These are phyloP conservation scores for Mucor indicus DNA, from an alignment of 371 early-diverging fungal species.

Conservation along the genomic window DNA sequence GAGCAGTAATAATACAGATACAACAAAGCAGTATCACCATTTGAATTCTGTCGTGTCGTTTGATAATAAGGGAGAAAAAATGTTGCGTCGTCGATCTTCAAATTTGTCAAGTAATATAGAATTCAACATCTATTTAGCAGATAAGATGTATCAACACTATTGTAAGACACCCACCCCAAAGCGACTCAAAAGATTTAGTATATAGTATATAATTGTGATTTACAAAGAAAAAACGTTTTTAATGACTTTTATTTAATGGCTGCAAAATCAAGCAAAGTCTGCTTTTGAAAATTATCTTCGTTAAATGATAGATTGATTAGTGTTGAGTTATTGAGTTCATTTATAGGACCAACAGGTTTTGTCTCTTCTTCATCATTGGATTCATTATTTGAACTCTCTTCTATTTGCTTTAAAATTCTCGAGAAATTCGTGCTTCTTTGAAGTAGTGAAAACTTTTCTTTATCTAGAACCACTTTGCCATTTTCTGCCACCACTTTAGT, in stretches of 20 bases:
- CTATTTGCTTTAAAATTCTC: neutral
- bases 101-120: neutral
- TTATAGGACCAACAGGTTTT: neutral
- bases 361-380: neutral
- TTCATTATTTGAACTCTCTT: neutral
- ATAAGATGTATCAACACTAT: neutral
- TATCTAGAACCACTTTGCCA: no score
- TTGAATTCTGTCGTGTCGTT: no score
- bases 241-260: no score
- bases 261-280: neutral
- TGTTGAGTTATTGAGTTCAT: neutral
- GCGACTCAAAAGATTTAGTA: neutral
- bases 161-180: neutral
- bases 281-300: neutral
- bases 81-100: conserved; percentile 1
- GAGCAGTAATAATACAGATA: no score
- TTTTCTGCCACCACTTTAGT: no score
- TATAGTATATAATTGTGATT: no score
- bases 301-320: neutral
- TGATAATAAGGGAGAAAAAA: conserved; percentile 1
- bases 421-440: no score
- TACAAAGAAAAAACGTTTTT: no score
- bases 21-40: no score
- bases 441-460: no score
- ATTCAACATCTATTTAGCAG: neutral